Base-by-base conservation (phyloP, 179 eudicot species). In the Beta corolliflora region DNA sequence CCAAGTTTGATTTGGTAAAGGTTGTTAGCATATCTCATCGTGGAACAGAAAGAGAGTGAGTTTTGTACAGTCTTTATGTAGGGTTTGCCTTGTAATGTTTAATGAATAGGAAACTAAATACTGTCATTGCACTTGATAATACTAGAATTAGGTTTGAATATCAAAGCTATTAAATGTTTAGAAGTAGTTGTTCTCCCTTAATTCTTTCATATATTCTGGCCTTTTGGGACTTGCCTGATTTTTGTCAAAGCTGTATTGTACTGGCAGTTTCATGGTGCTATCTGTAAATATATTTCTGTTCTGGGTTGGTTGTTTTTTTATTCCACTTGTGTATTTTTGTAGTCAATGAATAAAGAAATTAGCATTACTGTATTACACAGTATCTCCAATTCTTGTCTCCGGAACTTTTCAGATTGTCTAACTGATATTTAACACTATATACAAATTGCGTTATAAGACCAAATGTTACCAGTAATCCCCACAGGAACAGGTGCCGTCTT, bases 401-500 rank as follows among this genome's bases (percentile, higher is more conserved):
- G 41, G 3, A 36, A 36, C 41, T 36, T 61, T 75, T 36, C 53
- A 41, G 41, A 41, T 7, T 71, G 55, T 16, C 77, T 46, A 50
- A 21, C 29, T 53, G 66, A 44, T 36, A 25, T 64, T 25, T 0
- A 0, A 25, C 29, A 25, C 29, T 25, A 18, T 69, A 21, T 67
- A 80, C 56, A 80, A 80, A 46, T 46, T 45, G 36, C 54, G 19
- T 64, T 67, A 3, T 29, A 29, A 25, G 4, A 19, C 77, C 52
- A 2, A 54, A 36, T 48, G 8, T 82, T 77, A 93, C 97, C 94
- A 93, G 77, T 89, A 89, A 83, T 91, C 94, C 80, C 59, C 82
- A 80, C 95, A 92, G 6, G 96, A 88, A 81, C 97, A 92, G 9
- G 71, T 77, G 46, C 96, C 97, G 82, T 83, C 81, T 73, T 84